These are phyloP conservation scores for Lactarius quietus DNA, from an alignment of 768 basidiomycete genomes.

Conservation along the genomic window DNA sequence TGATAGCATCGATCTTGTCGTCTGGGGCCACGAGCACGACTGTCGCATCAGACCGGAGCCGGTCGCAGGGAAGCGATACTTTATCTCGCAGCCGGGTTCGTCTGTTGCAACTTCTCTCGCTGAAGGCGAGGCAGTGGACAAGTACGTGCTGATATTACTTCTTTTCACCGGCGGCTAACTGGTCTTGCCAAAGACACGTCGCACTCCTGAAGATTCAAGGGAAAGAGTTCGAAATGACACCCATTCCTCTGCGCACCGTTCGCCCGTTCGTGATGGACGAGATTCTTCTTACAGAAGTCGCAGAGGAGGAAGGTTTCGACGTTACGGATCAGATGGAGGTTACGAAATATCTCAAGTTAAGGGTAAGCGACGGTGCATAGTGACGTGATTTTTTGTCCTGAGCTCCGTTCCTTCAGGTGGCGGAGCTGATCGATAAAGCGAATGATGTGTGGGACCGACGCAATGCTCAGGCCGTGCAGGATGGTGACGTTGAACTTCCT, in stretches of 20 bases:
- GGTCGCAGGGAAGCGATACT: conserved; percentile 89
- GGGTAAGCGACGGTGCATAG: conserved; percentile 42
- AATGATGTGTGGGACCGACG: conserved; percentile 75
- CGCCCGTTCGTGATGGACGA: conserved; percentile 92
- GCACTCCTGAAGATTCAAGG: conserved; percentile 85
- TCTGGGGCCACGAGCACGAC: conserved; percentile 99
- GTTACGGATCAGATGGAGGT: conserved; percentile 80
- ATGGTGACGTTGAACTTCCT: conserved; percentile 57
- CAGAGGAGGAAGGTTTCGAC: conserved; percentile 74
- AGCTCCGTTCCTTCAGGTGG: conserved; percentile 50
- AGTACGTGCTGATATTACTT: conserved; percentile 46
- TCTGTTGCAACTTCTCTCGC: conserved; percentile 93
- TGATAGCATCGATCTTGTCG: conserved; percentile 85
- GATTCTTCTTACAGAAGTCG: conserved; percentile 66
- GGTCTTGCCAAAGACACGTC: conserved; percentile 62
- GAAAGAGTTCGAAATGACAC: conserved; percentile 81
- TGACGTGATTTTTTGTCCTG: neutral
- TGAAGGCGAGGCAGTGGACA: conserved; percentile 88
- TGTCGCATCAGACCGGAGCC: conserved; percentile 88
- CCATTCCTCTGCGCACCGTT: conserved; percentile 85
- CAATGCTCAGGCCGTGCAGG: conserved; percentile 55
- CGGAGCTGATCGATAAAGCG: conserved; percentile 73
- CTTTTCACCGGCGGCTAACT: conserved; percentile 3
- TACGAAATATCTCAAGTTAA: conserved; percentile 69
- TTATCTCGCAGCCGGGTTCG: conserved; percentile 92